Percentiles rank a stretch among this genome's conserved stretches.
These are phyloP conservation scores for Zoysia pacifica DNA, from an alignment of 176 grass and related monocot genomes.

Conservation along the genomic window DNA sequence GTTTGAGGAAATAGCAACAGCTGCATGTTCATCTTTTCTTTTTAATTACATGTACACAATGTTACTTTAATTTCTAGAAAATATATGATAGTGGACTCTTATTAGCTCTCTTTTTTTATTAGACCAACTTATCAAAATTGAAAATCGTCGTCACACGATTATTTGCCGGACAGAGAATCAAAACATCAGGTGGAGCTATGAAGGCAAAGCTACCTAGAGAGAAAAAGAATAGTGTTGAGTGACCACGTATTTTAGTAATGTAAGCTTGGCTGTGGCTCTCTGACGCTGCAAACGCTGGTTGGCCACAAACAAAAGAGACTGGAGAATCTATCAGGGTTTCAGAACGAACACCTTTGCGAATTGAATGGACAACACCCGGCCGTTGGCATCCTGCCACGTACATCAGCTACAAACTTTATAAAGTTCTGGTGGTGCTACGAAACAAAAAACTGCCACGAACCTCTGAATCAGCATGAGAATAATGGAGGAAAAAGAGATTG, in stretches of 20 bases:
- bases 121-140: neutral
- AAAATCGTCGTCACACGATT: too few species aligned
- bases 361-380: neutral
- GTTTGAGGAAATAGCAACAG: neutral
- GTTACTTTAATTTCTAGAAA: neutral
- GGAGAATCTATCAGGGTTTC: conserved; percentile 19
- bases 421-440: conserved; percentile 18
- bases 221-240: too few species aligned
- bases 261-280: neutral
- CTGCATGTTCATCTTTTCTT: neutral
- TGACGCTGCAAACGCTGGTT: conserved; percentile 14
- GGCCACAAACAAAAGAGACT: neutral
- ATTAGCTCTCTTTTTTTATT: neutral
- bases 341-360: conserved; percentile 32
- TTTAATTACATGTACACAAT: neutral
- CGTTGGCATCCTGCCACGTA: conserved; percentile 33
- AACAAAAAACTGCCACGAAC: conserved; percentile 33
- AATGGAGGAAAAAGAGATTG: neutral
- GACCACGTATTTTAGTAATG: neutral
- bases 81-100: neutral
- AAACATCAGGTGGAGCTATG: too few species aligned
- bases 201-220: too few species aligned
- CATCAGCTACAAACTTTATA: neutral
- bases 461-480: conserved; percentile 38
- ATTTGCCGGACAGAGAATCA: too few species aligned